Conservation (phyloP, 140 eudicot species). For the Ambrosia hybrid region DNA sequence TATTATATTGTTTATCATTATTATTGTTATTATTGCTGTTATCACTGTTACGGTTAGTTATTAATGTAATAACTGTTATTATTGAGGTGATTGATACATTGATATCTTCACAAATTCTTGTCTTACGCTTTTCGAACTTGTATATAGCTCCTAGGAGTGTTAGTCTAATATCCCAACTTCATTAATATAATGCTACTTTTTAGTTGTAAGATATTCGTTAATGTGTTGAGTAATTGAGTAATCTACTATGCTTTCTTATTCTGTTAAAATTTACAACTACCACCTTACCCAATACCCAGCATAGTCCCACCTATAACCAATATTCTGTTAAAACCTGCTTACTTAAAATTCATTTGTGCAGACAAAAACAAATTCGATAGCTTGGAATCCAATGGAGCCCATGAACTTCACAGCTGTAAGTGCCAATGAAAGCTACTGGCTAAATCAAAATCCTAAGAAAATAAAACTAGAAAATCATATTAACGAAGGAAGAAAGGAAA, state of each 20-base stretch:
- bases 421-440: neutral
- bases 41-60: too few species aligned
- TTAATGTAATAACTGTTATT: neutral
- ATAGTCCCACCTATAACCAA: too few species aligned
- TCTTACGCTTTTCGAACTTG: neutral
- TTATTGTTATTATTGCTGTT: too few species aligned
- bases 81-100: neutral
- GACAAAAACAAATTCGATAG: constrained; percentile 89
- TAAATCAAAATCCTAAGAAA: too few species aligned
- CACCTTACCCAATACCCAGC: too few species aligned
- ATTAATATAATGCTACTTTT: neutral
- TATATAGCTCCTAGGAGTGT: neutral
- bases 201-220: neutral
- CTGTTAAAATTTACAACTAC: neutral
- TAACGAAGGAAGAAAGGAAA: neutral
- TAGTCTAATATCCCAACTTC: neutral
- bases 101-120: neutral
- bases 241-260: neutral
- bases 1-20: too few species aligned
- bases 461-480: neutral
- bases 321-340: neutral
- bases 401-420: constrained; percentile 95
- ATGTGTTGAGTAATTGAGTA: neutral
- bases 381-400: constrained; percentile 99
- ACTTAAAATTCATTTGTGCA: constrained; percentile 25